Base-by-base conservation (phyloP, 495 filamentous ascomycete species). In the Hyaloscypha variabilis region DNA sequence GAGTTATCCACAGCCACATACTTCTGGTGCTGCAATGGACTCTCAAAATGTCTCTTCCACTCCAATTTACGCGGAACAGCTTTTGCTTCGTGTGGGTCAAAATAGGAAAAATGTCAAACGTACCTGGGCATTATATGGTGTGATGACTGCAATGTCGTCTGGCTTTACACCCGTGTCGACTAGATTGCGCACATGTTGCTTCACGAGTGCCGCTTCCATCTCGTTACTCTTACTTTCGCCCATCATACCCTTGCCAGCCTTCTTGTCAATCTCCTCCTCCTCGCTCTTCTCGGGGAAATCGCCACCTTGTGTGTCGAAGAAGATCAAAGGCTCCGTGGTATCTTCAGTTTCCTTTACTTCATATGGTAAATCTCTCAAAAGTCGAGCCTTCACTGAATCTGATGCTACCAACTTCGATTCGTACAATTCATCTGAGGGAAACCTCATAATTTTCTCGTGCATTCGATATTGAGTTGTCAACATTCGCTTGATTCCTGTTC, bases 391-490 rank as follows among this genome's bases (percentile, higher is more conserved):
- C 39, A 98, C 95, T 0, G 76, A 79, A 3, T 93, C 89, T 2
- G 88, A 91, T 2, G 95, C 95, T 5, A 93, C 81, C 4, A 99
- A 81, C 65, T 88, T 87, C 3, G 81, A 83, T 51, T 92, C 90
- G 79, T 99, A 99, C 24, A 99, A 83, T 74, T 93, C 89, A 58
- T 88, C 81, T 0, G 94, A 97, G 0, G 96, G 94, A 74, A 97
- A 98, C 42, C 84, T 80, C 95, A 97, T 98, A 72, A 99, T 98
- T 57, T 81, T 83, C 71, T 92, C 89, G 75, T 99, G 94, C 95
- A 99, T 99, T 10, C 95, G 91, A 76, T 99, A 99, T 78, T 99
- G 95, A 2, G 91, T 97, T n/a, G 91, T 97, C 6, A 68, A 50
- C 61, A 67, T 66, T 26, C 90, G 81, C 79, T 98, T 99, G 76